Conservation (phyloP, 441 rosid species). For the Breynia disticha region DNA sequence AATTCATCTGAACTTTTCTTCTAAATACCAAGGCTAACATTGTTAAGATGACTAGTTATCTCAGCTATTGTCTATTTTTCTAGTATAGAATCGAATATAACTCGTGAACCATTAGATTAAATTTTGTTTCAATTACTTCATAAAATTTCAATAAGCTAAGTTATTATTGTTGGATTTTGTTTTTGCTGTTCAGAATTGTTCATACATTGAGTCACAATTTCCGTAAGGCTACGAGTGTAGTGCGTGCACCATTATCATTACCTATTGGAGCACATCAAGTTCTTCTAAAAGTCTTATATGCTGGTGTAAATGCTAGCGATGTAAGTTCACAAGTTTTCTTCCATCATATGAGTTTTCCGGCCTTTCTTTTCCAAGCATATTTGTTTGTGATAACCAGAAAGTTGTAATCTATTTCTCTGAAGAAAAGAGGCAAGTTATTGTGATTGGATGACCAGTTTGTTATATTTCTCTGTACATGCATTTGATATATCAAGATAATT, state of each 20-base stretch:
- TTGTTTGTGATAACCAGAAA: too few species aligned
- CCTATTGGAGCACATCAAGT: conserved; percentile 70
- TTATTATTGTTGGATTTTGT: conserved; percentile 14
- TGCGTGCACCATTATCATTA: conserved; percentile 37
- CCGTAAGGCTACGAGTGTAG: conserved; percentile 67
- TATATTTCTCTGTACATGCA: not conserved
- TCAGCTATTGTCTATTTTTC: too few species aligned
- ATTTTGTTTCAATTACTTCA: not conserved
- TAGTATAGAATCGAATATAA: too few species aligned
- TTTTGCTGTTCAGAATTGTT: conserved; percentile 59
- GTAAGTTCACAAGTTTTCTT: conserved; percentile 45
- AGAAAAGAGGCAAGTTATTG: too few species aligned
- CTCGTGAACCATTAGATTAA: too few species aligned
- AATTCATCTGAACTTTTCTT: too few species aligned
- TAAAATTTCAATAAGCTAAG: not conserved
- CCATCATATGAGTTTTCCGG: not conserved
- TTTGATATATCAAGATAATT: not conserved
- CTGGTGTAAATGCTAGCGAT: conserved; percentile 99
- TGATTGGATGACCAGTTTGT: too few species aligned
- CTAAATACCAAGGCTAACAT: too few species aligned
- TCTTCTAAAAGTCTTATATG: conserved; percentile 75
- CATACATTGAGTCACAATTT: conserved; percentile 82
- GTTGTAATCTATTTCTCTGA: too few species aligned
- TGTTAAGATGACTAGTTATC: too few species aligned
- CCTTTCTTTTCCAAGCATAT: not conserved